Evolutionary conservation across 305 asterid genomes (phyloP).

Genomic region (Fraxinus sp.): DNA sequence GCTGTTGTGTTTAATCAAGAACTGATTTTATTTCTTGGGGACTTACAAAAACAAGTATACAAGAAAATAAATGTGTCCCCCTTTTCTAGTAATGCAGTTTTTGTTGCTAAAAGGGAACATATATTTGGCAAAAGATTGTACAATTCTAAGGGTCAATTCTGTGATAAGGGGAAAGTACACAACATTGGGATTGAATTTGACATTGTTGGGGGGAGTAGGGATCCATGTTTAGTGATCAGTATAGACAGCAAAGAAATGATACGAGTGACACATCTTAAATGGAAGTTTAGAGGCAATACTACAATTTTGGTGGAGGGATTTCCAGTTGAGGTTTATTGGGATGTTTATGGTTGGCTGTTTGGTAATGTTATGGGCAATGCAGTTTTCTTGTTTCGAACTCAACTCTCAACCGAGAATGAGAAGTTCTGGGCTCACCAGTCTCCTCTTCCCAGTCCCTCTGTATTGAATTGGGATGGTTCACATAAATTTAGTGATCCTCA

Average conservation of each 20-base stretch:
- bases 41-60: conserved; percentile 38
- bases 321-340: conserved; percentile 69
- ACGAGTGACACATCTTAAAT: conserved; percentile 50
- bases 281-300: conserved; percentile 73
- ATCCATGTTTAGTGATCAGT: conserved; percentile 42
- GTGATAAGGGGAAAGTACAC: conserved; percentile 45
- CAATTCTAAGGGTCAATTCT: conserved; percentile 48
- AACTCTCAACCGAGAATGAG: conserved; percentile 23
- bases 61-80: conserved; percentile 36
- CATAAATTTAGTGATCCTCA: conserved; percentile 24
- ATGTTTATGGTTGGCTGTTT: conserved; percentile 72
- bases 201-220: conserved; percentile 27
- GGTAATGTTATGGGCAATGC: conserved; percentile 46
- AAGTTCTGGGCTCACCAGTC: conserved; percentile 23
- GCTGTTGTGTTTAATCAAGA: conserved; percentile 54
- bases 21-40: conserved; percentile 54
- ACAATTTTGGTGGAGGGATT: conserved; percentile 66
- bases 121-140: conserved; percentile 58
- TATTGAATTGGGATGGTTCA: conserved; percentile 27
- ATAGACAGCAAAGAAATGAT: conserved; percentile 48
- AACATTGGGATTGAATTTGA: conserved; percentile 58
- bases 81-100: conserved; percentile 28
- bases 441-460: conserved; percentile 16
- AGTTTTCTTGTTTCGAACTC: conserved; percentile 55
- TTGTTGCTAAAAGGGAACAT: conserved; percentile 54